Evolutionary conservation across 2,329 filamentous ascomycete species (phyloP).

Genomic region (Pseudogymnoascus sp.): DNA sequence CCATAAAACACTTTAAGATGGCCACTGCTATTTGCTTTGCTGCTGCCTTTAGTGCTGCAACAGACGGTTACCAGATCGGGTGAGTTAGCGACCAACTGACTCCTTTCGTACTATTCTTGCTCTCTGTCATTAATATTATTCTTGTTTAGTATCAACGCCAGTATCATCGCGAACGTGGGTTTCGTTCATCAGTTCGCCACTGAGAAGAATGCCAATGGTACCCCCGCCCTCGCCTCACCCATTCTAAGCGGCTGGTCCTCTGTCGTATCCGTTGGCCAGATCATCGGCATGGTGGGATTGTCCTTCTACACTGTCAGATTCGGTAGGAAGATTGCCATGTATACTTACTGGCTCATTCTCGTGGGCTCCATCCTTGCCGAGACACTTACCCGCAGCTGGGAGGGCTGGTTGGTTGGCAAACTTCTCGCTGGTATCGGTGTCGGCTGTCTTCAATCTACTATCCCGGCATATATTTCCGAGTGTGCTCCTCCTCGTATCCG

Average conservation of each 20-base stretch:
- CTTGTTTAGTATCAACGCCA: constrained; percentile 21
- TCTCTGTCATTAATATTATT: background rate
- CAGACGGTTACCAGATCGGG: constrained; percentile 28
- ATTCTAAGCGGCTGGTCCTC: constrained; percentile 15
- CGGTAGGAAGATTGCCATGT: constrained; percentile 30
- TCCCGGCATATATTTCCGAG: constrained; percentile 20
- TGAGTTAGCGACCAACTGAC: constrained; percentile 10
- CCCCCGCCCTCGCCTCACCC: constrained; percentile 17
- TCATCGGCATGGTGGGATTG: constrained; percentile 22
- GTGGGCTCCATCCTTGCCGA: constrained; percentile 20
- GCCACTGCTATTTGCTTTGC: constrained; percentile 22
- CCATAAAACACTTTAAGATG: constrained; percentile 24
- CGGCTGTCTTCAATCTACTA: constrained; percentile 19
- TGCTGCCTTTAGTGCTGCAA: constrained; percentile 18
- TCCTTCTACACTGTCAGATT: constrained; percentile 24
- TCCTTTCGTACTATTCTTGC: background rate
- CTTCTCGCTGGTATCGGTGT: constrained; percentile 19
- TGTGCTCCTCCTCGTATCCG: constrained; percentile 18
- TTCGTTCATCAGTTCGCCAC: constrained; percentile 17
- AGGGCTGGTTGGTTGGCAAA: constrained; percentile 19
- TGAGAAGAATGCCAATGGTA: constrained; percentile 19
- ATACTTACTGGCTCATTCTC: constrained; percentile 28
- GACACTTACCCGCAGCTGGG: constrained; percentile 16
- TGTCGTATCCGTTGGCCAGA: constrained; percentile 19
- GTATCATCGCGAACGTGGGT: constrained; percentile 19